A percentile compares a stretch with the other conserved stretches of the same genome.
Evolutionary conservation across 1,284 basidiomycete species (phyloP).

Genomic region (Irpex lacteus): DNA sequence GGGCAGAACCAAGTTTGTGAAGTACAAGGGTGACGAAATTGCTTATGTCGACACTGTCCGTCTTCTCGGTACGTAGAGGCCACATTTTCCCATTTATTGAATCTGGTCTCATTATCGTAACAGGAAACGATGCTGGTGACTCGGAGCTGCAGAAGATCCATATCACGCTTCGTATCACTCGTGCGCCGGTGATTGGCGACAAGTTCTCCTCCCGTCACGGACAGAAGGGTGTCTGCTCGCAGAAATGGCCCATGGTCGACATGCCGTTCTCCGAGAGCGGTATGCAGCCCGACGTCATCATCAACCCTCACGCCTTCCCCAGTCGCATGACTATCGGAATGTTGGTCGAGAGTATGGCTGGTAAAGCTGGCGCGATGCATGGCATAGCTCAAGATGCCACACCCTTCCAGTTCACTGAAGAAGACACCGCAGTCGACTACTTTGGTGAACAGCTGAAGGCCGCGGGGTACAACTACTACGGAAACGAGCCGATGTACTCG

Average conservation of each 20-base stretch:
- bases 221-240: constrained; percentile 99
- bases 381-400: constrained; percentile 98
- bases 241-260: constrained; percentile 97
- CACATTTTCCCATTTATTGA: constrained; percentile 1
- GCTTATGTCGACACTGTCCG: constrained; percentile 94
- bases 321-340: constrained; percentile 99
- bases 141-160: constrained; percentile 91
- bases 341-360: constrained; percentile 99
- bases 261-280: constrained; percentile 99
- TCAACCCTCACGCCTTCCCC: constrained; percentile 99
- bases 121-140: constrained; percentile 86
- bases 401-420: constrained; percentile 97
- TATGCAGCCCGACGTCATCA: constrained; percentile 99
- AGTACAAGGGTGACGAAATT: constrained; percentile 96
- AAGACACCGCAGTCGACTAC: constrained; percentile 94
- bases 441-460: constrained; percentile 94
- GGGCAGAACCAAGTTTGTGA: constrained; percentile 82
- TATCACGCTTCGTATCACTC: constrained; percentile 90
- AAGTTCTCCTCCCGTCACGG: constrained; percentile 99
- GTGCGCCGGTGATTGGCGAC: constrained; percentile 97
- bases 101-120: background rate
- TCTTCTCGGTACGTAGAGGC: constrained; percentile 67
- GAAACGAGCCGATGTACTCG: constrained; percentile 99
- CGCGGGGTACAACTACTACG: constrained; percentile 98
- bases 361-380: constrained; percentile 98